phyloP scores from a whole-genome alignment of 768 basidiomycete species.

The Coprinopsis strossmayeri region DNA sequence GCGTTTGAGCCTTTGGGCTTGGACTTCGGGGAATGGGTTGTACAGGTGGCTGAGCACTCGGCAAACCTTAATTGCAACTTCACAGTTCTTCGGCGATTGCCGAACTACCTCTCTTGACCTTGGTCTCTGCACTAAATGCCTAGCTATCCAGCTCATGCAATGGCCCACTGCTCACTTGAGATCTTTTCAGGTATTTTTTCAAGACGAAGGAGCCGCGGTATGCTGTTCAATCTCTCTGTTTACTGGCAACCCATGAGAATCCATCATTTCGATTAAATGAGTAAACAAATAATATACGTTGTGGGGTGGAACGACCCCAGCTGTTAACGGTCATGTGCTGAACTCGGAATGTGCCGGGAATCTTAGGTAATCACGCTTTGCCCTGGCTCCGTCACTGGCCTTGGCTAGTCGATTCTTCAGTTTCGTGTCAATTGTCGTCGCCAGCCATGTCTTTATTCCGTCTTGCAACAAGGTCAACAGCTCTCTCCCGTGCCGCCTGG shows the following conservation, averaged over 20 bases:
- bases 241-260: no score
- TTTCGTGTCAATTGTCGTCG: neutral
- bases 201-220: no score
- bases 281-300: no score
- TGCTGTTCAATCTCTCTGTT: no score
- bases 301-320: no score
- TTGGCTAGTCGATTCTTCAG: neutral
- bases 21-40: conserved; percentile 28
- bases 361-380: neutral
- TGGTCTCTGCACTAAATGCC: no score
- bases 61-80: conserved; percentile 40
- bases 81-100: conserved; percentile 37
- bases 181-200: no score
- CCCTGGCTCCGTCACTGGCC: neutral
- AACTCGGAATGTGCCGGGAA: neutral
- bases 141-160: no score
- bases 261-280: no score
- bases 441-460: conserved; percentile 50
- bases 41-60: conserved; percentile 35
- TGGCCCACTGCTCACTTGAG: no score
- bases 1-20: conserved; percentile 25
- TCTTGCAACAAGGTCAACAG: conserved; percentile 38
- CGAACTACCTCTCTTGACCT: conserved; percentile 15
- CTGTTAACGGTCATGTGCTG: no score
- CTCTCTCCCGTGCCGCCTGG: conserved; percentile 36